Evolutionary conservation across 176 grass and related monocot genomes (phyloP), one percentile per base, ranked within the genome.

Genomic region (Urochloa ruziziensis): DNA sequence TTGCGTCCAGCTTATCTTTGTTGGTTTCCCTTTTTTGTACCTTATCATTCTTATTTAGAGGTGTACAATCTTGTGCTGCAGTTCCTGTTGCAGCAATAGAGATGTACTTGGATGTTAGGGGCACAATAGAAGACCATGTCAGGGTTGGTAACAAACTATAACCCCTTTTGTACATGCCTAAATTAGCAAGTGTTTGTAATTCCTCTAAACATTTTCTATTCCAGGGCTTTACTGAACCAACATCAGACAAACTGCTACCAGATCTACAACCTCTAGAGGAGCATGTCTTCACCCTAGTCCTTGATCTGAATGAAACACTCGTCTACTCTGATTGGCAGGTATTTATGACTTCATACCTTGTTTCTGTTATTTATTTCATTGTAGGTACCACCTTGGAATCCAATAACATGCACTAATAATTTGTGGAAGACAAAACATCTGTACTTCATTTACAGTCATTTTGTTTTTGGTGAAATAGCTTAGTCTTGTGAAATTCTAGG

Each of bases 281-380:
- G 85, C 66, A 87, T 81, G 68, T 90, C 67, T 92, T 92, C 73
- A 98, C 96, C 76, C 87, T 98, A 90, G 91, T 98, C 89, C 89
- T 98, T 46, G 96, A 98, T 73, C 87, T 98, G 64, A 92, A 94
- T 84, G 96, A 98, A 78, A 98, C 96, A 68, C 91, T 98, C 61
- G 93, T 98, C 34, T 94, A 89, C 85, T 92, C 89, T 70, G 93
- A 98, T 78, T 98, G 93, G 96, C 86, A 92, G 96, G 96, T 98
- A 70, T 56, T 60, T 67, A 35, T 62, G 51, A 12, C 21, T n/a
- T 23, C 32, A 63, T 71, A 62, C 30, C 33, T 27, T 54, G 30
- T n/a, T 56, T 23, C 15, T 81, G 51, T 40, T 79, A 32, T 62
- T 77, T 42, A 34, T 56, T 80, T 36, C 21, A 53, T 80, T 39